Evolutionary conservation across 768 basidiomycete species (phyloP), one percentile per base, ranked within the genome.

Genomic region (Tremella mesenterica): DNA sequence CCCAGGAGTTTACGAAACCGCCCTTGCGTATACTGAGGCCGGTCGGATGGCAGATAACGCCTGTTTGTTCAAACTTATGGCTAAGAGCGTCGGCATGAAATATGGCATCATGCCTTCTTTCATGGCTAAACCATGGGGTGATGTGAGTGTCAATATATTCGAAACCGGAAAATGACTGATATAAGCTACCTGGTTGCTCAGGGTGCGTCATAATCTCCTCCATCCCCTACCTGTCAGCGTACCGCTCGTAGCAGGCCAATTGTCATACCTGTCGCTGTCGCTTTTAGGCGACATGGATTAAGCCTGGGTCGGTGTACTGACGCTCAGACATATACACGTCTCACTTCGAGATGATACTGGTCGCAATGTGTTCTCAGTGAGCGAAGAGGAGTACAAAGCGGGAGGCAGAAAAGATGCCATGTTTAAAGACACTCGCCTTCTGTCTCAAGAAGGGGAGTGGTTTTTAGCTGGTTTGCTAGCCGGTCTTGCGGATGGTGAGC

Each of bases 71-170:
- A 99, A 99, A 72, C 86, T 84, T 60, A 73, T 87, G 13, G 86
- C 88, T 2, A 96, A 96, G 78, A 88, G 88, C 54, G 75, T 93
- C 1, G 93, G 93, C 0, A 86, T 95, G 80, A 82, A 84, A 69
- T 79, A 86, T 59, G 86, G 85, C 8, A 78, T 99, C 51, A 80
- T 89, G 33, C 93, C 95, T 1, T 93, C 88, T 55, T 99, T 99
- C 75, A 97, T 96, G 93, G 91, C 92, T 0, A 96, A 96, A 65
- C 92, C 92, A 23, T 95, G 88, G 86, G 84, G 83, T 28, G 83
- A 88, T 65, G 90, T 91, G 66, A 67, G 85, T 76, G 44, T 2
- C n/a, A 1, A n/a, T 36, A 5, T 4, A 6, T 31, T 23, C 27
- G 25, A 8, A 18, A 4, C 10, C 10, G 7, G 39, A 28, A 6